Base-by-base conservation (phyloP, 371 early-diverging fungal genomes). In the Capillidium heterosporum region DNA sequence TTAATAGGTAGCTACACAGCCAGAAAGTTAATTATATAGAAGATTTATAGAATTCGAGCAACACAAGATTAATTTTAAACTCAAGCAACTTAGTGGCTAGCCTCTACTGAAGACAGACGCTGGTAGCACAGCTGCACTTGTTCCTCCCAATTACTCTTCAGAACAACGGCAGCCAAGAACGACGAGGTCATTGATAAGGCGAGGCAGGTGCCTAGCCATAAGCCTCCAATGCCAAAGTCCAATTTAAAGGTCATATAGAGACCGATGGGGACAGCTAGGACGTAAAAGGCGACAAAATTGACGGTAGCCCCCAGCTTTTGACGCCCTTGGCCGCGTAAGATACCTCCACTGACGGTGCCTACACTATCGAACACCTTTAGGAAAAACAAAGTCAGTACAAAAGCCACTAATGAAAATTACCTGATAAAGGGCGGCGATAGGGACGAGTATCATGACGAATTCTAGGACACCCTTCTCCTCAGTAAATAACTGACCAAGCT, bases 401-500 rank as follows among this genome's bases (percentile, higher is more conserved):
- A 58, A 21, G 66, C 67, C 7, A 44, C 19, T 24, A 15, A 77
- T 15, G 79, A 55, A 86, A 8, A 72, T 64, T 56, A 90, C 67
- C 65, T 93, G 94, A 68, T 84, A 91, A 40, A 85, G 48, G 0
- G 91, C 86, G 27, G 74, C 82, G 2, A 86, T 59, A 0, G 91
- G 91, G 57, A 91, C 65, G 27, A 91, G 71, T 28, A 54, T 55
- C 1, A 83, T 77, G 5, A 89, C 87, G 8, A 79, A 63, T 5
- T 47, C 63, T 39, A 86, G 71, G 1, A 93, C 87, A 0, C 71
- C 72, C 0, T 57, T 60, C 58, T 90, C 87, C 17, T 74, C 68
- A 39, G 78, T 79, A 63, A 85, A 87, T 40, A 85, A 58, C 17
- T 15, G 23, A 48, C 63, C 65, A 53, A 61, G 57, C 13, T 46